Evolutionary conservation across 129 eudicot genomes (phyloP).

Genomic region (Glebionis coronaria): DNA sequence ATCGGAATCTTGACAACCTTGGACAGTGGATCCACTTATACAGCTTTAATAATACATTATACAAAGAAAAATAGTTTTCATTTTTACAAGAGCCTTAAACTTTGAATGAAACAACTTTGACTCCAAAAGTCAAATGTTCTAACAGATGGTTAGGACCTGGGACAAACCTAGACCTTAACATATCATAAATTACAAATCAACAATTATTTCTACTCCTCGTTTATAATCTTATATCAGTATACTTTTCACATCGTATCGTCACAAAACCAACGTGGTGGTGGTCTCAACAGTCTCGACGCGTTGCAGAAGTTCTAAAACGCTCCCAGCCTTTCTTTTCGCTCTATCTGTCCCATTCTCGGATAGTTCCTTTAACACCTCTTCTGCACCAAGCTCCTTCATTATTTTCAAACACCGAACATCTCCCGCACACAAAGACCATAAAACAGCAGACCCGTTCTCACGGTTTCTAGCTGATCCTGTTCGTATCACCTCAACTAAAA

Average conservation of each 20-base stretch:
- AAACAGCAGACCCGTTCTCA: constrained; percentile 82
- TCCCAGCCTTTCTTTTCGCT: constrained; percentile 84
- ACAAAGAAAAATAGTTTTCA: background rate
- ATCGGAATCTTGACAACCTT: too few species aligned
- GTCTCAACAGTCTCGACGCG: constrained; percentile 38
- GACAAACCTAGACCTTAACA: background rate
- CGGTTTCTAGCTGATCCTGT: constrained; percentile 84
- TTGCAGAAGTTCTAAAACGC: constrained; percentile 71
- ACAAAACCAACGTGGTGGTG: constrained; percentile 1
- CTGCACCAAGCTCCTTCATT: constrained; percentile 74
- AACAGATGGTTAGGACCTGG: background rate
- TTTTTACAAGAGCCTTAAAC: background rate
- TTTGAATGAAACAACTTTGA: background rate
- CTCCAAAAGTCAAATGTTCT: background rate
- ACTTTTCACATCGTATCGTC: background rate
- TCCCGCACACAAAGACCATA: constrained; percentile 88
- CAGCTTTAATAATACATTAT: background rate
- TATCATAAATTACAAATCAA: background rate
- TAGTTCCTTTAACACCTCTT: constrained; percentile 71
- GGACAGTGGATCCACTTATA: too few species aligned
- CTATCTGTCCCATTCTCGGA: constrained; percentile 90
- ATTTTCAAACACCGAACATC: constrained; percentile 44
- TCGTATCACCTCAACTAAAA: constrained; percentile 74
- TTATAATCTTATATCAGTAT: background rate
- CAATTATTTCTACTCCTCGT: background rate